Evolutionary conservation across 2,329 filamentous ascomycete species (phyloP).

Genomic region (Pseudogymnoascus sp.): DNA sequence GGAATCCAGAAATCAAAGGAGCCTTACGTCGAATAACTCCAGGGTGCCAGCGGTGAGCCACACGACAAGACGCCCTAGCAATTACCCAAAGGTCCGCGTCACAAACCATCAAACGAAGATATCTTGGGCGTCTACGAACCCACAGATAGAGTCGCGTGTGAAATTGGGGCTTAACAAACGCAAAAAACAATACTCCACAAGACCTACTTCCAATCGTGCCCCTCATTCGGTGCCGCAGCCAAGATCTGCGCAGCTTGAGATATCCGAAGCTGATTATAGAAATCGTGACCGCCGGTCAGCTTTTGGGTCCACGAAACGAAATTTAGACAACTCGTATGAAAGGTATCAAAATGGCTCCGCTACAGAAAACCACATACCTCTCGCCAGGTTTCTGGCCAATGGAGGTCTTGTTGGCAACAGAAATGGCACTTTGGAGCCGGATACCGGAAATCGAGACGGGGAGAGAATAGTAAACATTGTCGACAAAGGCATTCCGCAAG

Average conservation of each 20-base stretch:
- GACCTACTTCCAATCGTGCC: neutral
- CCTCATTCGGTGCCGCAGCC: neutral
- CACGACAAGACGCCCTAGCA: neutral
- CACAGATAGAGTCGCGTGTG: neutral
- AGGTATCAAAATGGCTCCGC: conserved; percentile 28
- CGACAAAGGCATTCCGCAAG: neutral
- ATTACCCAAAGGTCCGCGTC: neutral
- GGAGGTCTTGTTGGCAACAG: conserved; percentile 15
- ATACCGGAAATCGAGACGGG: neutral
- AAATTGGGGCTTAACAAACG: neutral
- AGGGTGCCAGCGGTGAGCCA: neutral
- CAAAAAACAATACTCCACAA: neutral
- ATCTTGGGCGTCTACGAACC: neutral
- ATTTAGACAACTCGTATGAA: conserved; percentile 47
- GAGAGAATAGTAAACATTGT: neutral
- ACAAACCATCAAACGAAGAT: conserved; percentile 4
- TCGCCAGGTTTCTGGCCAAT: conserved; percentile 31
- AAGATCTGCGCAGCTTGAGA: conserved; percentile 50
- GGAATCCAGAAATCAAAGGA: conserved; percentile 14
- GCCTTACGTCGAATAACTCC: neutral
- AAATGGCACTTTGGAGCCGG: neutral
- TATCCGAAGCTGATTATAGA: conserved; percentile 30
- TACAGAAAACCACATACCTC: conserved; percentile 24
- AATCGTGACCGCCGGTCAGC: conserved; percentile 25
- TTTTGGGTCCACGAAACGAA: conserved; percentile 45